Base-by-base conservation (phyloP, 129 eudicot genomes). In the Mikania micrantha region DNA sequence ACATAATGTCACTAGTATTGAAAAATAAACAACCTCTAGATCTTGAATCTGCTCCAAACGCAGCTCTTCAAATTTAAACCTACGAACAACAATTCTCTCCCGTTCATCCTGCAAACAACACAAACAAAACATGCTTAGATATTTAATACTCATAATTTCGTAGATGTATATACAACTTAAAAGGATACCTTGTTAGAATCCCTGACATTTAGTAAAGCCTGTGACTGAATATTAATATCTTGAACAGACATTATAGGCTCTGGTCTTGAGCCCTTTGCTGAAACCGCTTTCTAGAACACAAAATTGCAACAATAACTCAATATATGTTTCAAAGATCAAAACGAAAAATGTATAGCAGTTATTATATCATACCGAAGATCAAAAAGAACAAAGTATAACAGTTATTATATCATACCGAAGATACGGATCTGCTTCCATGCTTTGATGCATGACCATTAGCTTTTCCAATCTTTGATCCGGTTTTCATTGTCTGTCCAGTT, bases 1-100 rank as follows among this genome's bases (percentile, higher is more conserved):
- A 1, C 27, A 47, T 20, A 35, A 17, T 24, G 57, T 17, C 29
- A 59, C 38, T 40, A 9, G 31, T 22, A 19, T 2, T 19, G 20
- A 49, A 17, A 66, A 9, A 41, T 28, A 70, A 25, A 31, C 75
- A 74, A 94, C 99, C 99, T 94, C 97, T 50, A 94, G 95, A 74
- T 94, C 99, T 74, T 89, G 99, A 70, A 90, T 85, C 79, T 94
- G 99, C 80, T 94, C 99, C 59, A 87, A 17, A 27, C 99, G 99
- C 67, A 83, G 78, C 79, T 94, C 99, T 80, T 94, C 99, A 63
- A 89, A 94, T 68, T 94, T 94, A 74, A 78, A 94, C 78, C 97
- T 84, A 35, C 97, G 93, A 49, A 94, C 97, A 70, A 94, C 79
- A 64, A 90, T 80, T 75, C 99, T 85, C 79, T 94, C 99, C 53